Evolutionary conservation across 345 rosid species (phyloP), one percentile per base, ranked within the genome.

Genomic region (Barbarea vulgaris): DNA sequence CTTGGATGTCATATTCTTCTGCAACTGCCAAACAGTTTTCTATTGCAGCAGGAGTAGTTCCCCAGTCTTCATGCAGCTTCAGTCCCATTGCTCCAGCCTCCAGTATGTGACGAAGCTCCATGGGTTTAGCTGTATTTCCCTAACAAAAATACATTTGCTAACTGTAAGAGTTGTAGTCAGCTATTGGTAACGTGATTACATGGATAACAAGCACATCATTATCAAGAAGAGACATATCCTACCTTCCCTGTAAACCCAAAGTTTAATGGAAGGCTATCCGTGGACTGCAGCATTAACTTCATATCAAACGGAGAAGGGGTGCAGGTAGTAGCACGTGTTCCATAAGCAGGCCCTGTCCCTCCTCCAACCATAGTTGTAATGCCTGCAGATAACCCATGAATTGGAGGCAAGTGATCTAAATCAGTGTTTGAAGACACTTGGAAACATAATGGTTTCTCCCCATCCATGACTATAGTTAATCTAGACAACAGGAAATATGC

Each of bases 31-130:
- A 89, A 82, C 97, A 92, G 70, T 82, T 92, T 72, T 95, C 96
- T 77, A 95, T 95, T 8, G 93, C 93, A 77, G 97, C 97, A 60
- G 97, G 97, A 24, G 97, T 95, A 67, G 82, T 85, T 83, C 99
- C 99, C 99, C 99, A 95, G 81, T 95, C 97, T 81, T 95, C 99
- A 74, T 95, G 99, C 78, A 95, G 79, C 86, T 95, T 95, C 77
- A 95, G 77, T 44, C 99, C 99, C 97, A 95, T 95, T 79, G 99
- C 99, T 71, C 99, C 97, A 27, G 97, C 97, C 84, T 73, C 88
- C 60, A 95, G 52, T 74, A 95, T 89, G 57, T 85, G 89, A 76
- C 82, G 76, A 67, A 95, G 86, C 83, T 92, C 97, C 24, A 77
- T 83, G 0, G 93, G 97, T 80, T 84, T 90, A 53, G 97, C 57